Evolutionary conservation across 2,329 filamentous ascomycete genomes (phyloP).

Genomic region (Verticillium nubilum): DNA sequence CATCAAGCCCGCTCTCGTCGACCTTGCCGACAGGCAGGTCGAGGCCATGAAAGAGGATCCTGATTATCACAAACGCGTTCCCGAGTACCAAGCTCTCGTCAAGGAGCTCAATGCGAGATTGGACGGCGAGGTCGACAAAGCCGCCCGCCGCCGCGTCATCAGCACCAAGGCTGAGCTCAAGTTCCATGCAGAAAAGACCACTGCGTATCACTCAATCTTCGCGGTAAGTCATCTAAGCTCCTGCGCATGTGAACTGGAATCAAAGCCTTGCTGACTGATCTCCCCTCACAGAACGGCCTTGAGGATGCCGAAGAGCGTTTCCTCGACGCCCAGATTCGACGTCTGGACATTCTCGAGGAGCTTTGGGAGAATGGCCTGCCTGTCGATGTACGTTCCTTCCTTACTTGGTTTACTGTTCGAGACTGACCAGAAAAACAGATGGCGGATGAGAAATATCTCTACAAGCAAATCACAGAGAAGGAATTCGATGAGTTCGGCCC

Average conservation of each 20-base stretch:
- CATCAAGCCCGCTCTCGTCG: conserved; percentile 59
- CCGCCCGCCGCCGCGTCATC: conserved; percentile 20
- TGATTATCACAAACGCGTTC: conserved; percentile 44
- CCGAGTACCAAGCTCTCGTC: conserved; percentile 47
- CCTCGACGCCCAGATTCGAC: conserved; percentile 38
- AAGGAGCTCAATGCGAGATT: conserved; percentile 37
- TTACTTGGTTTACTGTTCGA: conserved; percentile 4
- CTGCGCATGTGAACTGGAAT: too few relatives aligned
- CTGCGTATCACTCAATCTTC: conserved; percentile 27
- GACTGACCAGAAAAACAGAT: conserved; percentile 23
- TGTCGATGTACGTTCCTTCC: conserved; percentile 37
- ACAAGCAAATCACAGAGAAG: conserved; percentile 37
- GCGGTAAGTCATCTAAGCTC: conserved; percentile 27
- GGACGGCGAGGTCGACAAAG: conserved; percentile 22
- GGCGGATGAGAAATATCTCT: conserved; percentile 38
- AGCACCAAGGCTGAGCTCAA: conserved; percentile 22
- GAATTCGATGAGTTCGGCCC: conserved; percentile 38
- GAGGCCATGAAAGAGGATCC: conserved; percentile 51
- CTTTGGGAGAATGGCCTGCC: conserved; percentile 38
- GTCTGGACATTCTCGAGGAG: conserved; percentile 38
- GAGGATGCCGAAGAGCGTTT: conserved; percentile 34
- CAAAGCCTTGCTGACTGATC: conserved; percentile 6
- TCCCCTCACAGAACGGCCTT: conserved; percentile 26
- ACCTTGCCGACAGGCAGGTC: conserved; percentile 56
- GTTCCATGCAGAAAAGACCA: conserved; percentile 31